Evolutionary conservation across 2,329 filamentous ascomycete genomes (phyloP).

Genomic region (Zymoseptoria passerinii): DNA sequence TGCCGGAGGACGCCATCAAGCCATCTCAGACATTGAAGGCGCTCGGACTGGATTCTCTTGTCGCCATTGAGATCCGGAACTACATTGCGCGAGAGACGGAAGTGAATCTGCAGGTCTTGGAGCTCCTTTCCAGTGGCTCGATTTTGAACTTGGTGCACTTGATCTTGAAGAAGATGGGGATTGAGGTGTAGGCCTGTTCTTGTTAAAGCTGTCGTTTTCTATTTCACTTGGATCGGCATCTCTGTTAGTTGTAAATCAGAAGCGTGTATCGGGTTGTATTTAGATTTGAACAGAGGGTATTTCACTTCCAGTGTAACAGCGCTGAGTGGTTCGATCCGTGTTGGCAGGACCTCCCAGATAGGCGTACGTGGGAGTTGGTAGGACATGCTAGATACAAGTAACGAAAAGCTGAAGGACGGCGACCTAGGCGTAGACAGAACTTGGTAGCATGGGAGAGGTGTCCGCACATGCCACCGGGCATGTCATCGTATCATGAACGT

Average conservation of each 20-base stretch:
- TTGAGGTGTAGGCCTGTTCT: neutral
- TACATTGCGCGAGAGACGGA: conserved; percentile 2
- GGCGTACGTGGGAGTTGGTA: no score
- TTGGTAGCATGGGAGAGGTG: no score
- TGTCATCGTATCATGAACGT: no score
- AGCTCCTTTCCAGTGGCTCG: conserved; percentile 1
- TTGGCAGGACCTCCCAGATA: no score
- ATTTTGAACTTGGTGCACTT: neutral
- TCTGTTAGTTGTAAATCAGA: neutral
- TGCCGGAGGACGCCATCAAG: neutral
- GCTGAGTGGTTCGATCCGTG: no score
- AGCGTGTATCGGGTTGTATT: neutral
- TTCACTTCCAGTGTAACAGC: no score
- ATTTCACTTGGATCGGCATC: neutral
- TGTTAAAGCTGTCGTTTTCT: neutral
- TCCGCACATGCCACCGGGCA: no score
- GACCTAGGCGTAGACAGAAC: no score
- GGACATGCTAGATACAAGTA: no score
- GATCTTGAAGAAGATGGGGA: neutral
- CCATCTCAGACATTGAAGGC: neutral
- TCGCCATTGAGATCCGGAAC: conserved; percentile 3
- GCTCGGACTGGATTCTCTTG: conserved; percentile 1
- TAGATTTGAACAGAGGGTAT: no score
- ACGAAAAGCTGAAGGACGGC: no score
- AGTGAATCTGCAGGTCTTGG: conserved; percentile 1